Base-by-base conservation (phyloP, 306 rosid species). In the Sechiopsis laciniata region DNA sequence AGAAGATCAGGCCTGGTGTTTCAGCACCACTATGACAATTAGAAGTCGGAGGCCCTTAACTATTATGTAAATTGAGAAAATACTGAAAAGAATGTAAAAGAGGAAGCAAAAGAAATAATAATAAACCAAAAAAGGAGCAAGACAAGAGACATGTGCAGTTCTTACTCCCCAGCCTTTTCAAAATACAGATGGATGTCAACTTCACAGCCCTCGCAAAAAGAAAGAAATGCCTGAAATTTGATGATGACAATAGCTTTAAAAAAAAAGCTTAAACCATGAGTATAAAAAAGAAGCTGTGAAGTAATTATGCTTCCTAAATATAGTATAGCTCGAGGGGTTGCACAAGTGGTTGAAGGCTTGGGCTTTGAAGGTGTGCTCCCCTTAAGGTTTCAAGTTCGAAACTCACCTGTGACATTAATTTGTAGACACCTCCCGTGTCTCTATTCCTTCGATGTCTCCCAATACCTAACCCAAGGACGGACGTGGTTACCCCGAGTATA, bases 111-210 rank as follows among this genome's bases (percentile, higher is more conserved):
- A 10, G 3, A 12, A 55, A 54, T 21, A 14, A 24, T 21, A 24
- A 29, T 75, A 74, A 20, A 59, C 48, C 37, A 32, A 10, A 29
- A 10, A 13, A 51, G 65, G 46, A 19, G 26, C 58, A 37, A 59
- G 17, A 74, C 55, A 46, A 74, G 40, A 9, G 55, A 46, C 42
- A 2, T 52, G 51, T 40, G 75, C 58, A 35, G 29, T 72, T 79
- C 97, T 87, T 94, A 90, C 98, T 90, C 95, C 84, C 97, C 97
- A 53, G 97, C 87, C 73, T 90, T 90, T 78, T 94, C 97, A 79
- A 90, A 94, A 77, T 84, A 81, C 56, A 94, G 82, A 76, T 90
- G 92, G 62, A 94, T 81, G 74, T 94, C 98, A 71, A 89, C 84
- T 90, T 90, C 98, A 85, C 97, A 90, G 81, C 88, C 87, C 83